Evolutionary conservation across 208 protist species (phyloP).

Genomic region (Acanthamoeba royreba): DNA sequence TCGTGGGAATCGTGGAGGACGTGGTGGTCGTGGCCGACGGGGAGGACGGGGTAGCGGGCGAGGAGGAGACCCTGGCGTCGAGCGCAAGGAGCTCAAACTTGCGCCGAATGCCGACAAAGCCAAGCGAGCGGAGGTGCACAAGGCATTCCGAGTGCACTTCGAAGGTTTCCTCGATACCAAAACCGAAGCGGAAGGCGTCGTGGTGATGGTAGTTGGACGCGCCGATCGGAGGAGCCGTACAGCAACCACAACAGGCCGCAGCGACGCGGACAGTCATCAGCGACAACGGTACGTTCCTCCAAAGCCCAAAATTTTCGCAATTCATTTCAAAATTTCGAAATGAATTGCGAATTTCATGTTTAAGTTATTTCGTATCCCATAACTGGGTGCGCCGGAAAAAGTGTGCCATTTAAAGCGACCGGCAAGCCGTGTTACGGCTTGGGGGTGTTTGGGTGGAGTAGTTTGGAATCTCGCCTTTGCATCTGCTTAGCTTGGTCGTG

Average conservation of each 20-base stretch:
- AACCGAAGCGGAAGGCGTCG: background rate
- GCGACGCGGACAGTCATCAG: background rate
- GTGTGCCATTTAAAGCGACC: no score
- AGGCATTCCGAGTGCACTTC: background rate
- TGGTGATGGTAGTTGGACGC: slow-evolving; percentile 14
- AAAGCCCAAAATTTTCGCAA: background rate
- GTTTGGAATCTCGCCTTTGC: background rate
- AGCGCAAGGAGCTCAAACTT: background rate
- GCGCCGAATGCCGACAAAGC: background rate
- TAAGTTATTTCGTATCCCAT: no score
- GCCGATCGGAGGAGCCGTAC: background rate
- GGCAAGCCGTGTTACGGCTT: no score
- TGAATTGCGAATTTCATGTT: no score
- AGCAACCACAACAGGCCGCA: background rate
- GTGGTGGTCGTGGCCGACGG: background rate
- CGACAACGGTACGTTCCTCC: background rate
- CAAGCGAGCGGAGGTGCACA: background rate
- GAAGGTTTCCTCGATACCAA: background rate
- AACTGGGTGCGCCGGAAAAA: no score
- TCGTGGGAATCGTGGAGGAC: background rate
- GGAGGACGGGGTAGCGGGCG: background rate
- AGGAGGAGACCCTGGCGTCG: background rate
- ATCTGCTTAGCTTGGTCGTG: no score
- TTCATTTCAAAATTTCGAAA: background rate
- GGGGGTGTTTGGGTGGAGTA: background rate